phyloP scores from a whole-genome alignment of 2,329 filamentous ascomycete genomes.

The Aspergillus brunneoviolaceus region DNA sequence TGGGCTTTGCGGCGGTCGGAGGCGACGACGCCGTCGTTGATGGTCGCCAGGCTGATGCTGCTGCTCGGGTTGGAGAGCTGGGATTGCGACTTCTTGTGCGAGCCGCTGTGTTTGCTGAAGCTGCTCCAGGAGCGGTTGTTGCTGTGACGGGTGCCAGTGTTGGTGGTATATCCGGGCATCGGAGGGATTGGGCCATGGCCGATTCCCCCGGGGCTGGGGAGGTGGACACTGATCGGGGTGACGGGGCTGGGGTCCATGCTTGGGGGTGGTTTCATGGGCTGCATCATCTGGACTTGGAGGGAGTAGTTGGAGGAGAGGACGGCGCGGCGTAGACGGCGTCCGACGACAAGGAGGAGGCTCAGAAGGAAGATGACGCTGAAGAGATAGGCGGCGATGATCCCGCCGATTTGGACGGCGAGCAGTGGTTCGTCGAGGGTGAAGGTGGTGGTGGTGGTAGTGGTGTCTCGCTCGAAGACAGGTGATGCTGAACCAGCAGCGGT shows the following conservation, averaged over 20 bases:
- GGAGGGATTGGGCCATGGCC: constrained; percentile 40
- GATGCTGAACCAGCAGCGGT: constrained; percentile 18
- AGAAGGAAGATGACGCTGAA: constrained; percentile 73
- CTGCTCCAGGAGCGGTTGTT: constrained; percentile 51
- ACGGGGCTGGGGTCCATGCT: constrained; percentile 38
- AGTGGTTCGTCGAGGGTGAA: constrained; percentile 57
- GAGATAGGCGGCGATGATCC: constrained; percentile 80
- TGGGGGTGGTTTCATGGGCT: constrained; percentile 33
- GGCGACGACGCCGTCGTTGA: constrained; percentile 75
- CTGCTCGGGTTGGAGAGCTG: constrained; percentile 41
- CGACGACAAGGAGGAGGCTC: constrained; percentile 61
- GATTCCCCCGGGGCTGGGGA: constrained; percentile 39
- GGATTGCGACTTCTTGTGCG: background rate
- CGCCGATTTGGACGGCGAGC: constrained; percentile 78
- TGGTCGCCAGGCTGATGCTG: constrained; percentile 64
- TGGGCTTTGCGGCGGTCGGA: constrained; percentile 73
- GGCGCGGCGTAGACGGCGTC: constrained; percentile 55
- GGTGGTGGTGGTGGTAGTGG: constrained; percentile 28
- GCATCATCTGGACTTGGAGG: constrained; percentile 60
- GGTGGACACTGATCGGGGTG: constrained; percentile 29
- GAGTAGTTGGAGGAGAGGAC: constrained; percentile 53
- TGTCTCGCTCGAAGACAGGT: constrained; percentile 4
- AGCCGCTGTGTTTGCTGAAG: background rate
- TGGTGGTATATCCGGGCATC: constrained; percentile 19
- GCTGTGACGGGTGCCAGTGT: too few relatives aligned